Base-by-base conservation (phyloP, 352 stramenopile species). In the Blastocystis hominis region DNA sequence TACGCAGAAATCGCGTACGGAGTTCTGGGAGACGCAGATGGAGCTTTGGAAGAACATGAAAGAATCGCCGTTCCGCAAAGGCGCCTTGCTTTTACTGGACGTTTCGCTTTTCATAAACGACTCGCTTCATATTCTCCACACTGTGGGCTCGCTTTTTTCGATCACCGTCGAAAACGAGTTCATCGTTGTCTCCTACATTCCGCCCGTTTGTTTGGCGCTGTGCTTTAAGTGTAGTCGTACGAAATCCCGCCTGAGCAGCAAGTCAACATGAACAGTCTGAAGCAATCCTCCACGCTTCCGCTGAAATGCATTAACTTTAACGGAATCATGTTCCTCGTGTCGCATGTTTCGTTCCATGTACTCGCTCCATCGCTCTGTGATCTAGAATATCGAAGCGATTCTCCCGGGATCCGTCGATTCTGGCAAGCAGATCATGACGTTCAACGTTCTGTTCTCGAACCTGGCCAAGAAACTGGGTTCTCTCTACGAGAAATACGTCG, bases 1-100 rank as follows among this genome's bases (percentile, higher is more conserved):
- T 13, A 59, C n/a, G 30, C 47, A 53, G 34, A 63, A 80, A 75
- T 55, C 3, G 91, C 94, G 13, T 63, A 88, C n/a, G 72, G 75
- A 76, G 2, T 24, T 36, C 24, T 75, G 40, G 50, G 13, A 13
- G 2, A 59, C 50, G 13, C 50, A 59, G n/a, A 59, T n/a, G 13
- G 50, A 13, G n/a, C 50, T 59, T 59, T 59, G n/a, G 10, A 59
- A 59, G 50, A 13, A 20, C 13, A 59, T 20, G 10, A 59, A 59
- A n/a, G n/a, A 59, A n/a, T 13, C 50, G 10, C 50, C 13, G 50
- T 59, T 59, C 50, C 50, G n/a, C 10, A 59, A 59, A 59, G 50
- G 50, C 1, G n/a, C 13, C n/a, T n/a, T 20, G 13, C n/a, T 59
- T 13, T n/a, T 59, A n/a, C 10, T 20, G 13, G 50, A 59, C n/a